Base-by-base conservation (phyloP, 2,329 filamentous ascomycete species). In the Teratosphaeria gauchensis region DNA sequence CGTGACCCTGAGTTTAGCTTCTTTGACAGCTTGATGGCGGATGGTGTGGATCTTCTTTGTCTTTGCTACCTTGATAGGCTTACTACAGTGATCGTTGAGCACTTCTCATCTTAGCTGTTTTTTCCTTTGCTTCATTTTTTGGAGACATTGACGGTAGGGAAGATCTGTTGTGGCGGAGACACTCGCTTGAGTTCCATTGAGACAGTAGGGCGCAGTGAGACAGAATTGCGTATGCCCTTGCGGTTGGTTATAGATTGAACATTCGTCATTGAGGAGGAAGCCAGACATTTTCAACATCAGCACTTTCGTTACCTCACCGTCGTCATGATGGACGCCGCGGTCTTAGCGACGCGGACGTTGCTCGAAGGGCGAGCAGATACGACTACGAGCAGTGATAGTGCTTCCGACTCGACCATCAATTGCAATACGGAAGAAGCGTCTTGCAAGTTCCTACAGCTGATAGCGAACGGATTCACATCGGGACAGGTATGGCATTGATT, bases 391-490 rank as follows among this genome's bases (percentile, higher is more conserved):
- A 48, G 42, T 48, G 42, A 21, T 11, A 48, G 16, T 48, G 12
- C 11, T 55, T 35, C 30, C 8, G 35, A 28, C 38, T 28, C 51
- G 31, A 57, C 32, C 42, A 62, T 58, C 55, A 57, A 61, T 28
- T 63, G 61, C 42, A 69, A 74, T 56, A 56, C 69, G 12, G 53
- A 24, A n/a, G 57, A 61, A 28, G 54, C 57, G 1, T 53, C 51
- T 16, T 59, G 59, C 54, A 51, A 57, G 54, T 76, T 77, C 59
- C 62, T 77, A 30, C 64, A 73, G 51, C 64, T 77, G 21, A 74
- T 77, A 21, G 42, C 42, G 16, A 48, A 48, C n/a, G 42, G 42
- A 21, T 48, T 48, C 42, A 48, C 42, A 16, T 48, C 42, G 9
- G 42, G 67, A 33, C 53, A 64, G 60, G 68, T 71, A 63, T 32